Conservation (phyloP, 2,329 filamentous ascomycete species). For the Beauveria varroae region DNA sequence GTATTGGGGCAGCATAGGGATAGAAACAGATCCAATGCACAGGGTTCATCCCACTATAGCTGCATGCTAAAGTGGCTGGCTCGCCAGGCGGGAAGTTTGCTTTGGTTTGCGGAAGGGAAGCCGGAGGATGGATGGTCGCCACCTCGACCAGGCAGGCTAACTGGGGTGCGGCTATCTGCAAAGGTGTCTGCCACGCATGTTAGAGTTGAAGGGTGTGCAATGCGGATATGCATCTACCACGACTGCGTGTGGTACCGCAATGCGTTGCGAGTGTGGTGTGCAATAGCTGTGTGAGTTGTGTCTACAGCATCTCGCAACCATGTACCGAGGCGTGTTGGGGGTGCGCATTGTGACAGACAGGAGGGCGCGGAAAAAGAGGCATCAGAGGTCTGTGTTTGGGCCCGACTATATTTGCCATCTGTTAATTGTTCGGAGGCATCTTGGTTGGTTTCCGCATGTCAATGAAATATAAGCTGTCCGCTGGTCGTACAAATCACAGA, state of each 20-base stretch:
- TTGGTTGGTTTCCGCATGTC: not conserved
- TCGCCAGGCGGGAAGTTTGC: not conserved
- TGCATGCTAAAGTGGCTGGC: not conserved
- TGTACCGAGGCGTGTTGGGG: not conserved
- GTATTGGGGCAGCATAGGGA: not conserved
- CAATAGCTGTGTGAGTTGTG: not conserved
- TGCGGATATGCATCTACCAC: conserved; percentile 3
- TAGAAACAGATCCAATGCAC: conserved; percentile 1
- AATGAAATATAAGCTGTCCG: not conserved
- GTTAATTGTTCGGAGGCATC: not conserved
- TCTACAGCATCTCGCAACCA: not conserved
- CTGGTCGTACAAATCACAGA: not conserved
- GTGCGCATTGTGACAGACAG: not conserved
- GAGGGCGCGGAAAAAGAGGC: not conserved
- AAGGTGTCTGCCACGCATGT: not conserved
- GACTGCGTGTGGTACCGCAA: not conserved
- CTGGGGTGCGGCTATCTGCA: not conserved
- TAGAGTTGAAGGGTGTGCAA: not conserved
- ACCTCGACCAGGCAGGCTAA: not conserved
- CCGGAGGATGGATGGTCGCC: not conserved
- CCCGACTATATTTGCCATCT: not conserved
- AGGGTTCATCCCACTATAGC: not conserved
- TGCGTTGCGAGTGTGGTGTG: not conserved
- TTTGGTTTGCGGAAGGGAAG: conserved; percentile 8
- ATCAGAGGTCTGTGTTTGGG: not conserved